A percentile compares a stretch with the other conserved stretches of the same genome.
Conservation (phyloP, 208 protist species). For the Vickermania ingenoplastis region DNA sequence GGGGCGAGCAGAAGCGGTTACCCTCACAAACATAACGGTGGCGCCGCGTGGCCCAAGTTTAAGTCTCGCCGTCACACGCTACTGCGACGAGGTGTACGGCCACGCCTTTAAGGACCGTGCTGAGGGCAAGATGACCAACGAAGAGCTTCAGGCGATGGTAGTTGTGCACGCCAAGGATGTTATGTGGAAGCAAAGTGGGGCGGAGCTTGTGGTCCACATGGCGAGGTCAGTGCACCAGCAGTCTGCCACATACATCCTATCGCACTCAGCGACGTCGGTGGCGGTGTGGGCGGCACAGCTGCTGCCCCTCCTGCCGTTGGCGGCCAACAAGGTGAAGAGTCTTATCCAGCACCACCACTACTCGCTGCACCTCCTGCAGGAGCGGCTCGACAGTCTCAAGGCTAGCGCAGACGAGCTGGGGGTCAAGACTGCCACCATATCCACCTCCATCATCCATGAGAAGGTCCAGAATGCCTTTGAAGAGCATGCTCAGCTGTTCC, state of each 20-base stretch:
- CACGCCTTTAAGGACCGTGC: conserved; percentile 9
- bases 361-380: conserved; percentile 3
- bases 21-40: not conserved
- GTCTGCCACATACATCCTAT: conserved; percentile 16
- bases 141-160: conserved; percentile 5
- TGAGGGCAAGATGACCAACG: not conserved
- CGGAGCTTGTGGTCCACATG: conserved; percentile 16
- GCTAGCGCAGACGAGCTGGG: conserved; percentile 12
- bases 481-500: conserved; percentile 19
- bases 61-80: conserved; percentile 6
- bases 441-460: not conserved
- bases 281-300: conserved; percentile 59
- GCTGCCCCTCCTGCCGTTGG: conserved; percentile 16
- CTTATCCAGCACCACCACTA: conserved; percentile 4
- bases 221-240: conserved; percentile 37
- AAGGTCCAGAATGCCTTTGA: conserved; percentile 23
- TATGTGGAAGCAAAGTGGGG: conserved; percentile 43
- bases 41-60: not conserved
- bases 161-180: conserved; percentile 28
- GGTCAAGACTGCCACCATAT: conserved; percentile 5
- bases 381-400: conserved; percentile 5
- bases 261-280: conserved; percentile 27
- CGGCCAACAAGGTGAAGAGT: conserved; percentile 1
- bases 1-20: not conserved
- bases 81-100: conserved; percentile 22